phyloP scores from a whole-genome alignment of 2,329 filamentous ascomycete genomes.

The Fusarium virguliforme region DNA sequence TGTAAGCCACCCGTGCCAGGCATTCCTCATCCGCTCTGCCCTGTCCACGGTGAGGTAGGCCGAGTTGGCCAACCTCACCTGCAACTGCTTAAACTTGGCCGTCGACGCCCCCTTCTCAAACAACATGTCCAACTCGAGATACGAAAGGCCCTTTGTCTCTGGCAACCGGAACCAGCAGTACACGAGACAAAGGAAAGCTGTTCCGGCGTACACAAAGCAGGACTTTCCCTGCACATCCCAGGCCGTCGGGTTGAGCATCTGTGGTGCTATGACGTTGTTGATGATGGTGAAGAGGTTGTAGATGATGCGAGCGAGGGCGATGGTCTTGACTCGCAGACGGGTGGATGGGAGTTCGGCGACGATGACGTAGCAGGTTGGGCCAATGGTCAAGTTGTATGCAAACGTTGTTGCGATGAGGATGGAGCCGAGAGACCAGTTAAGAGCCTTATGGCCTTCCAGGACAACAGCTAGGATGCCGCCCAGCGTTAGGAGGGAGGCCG shows the following conservation, averaged over 20 bases:
- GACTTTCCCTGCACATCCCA: conserved; percentile 50
- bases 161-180: conserved; percentile 52
- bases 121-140: conserved; percentile 51
- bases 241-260: conserved; percentile 50
- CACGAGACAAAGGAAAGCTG: conserved; percentile 41
- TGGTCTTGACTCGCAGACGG: conserved; percentile 59
- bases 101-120: conserved; percentile 51
- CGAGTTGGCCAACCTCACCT: conserved; percentile 39
- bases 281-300: conserved; percentile 48
- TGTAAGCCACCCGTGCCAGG: conserved; percentile 48
- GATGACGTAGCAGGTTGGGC: conserved; percentile 55
- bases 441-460: conserved; percentile 49
- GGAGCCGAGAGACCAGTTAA: conserved; percentile 57
- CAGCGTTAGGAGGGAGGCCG: conserved; percentile 54
- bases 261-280: conserved; percentile 50
- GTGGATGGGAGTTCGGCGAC: conserved; percentile 60
- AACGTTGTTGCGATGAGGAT: conserved; percentile 61
- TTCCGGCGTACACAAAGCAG: conserved; percentile 47
- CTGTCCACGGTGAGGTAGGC: conserved; percentile 38
- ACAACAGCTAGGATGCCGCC: conserved; percentile 59
- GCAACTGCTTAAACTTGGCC: conserved; percentile 53
- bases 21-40: conserved; percentile 45
- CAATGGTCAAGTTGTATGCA: conserved; percentile 53
- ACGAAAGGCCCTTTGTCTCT: conserved; percentile 50
- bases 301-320: conserved; percentile 57